Evolutionary conservation across 73 alveolate genomes (phyloP).

Genomic region (Effrenium voratum): DNA sequence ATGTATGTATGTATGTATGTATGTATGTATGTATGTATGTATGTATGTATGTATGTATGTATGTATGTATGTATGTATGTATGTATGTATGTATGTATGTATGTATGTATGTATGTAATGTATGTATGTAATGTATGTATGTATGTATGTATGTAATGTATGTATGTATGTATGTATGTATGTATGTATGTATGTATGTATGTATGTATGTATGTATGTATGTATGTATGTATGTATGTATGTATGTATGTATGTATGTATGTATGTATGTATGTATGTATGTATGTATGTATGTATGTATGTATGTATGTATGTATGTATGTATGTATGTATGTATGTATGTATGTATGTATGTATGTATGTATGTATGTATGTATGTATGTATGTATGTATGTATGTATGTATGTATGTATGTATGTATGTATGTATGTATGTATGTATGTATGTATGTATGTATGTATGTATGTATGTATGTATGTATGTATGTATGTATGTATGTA

Average conservation of each 20-base stretch:
- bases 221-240: no score
- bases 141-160: background rate
- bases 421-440: background rate
- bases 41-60: background rate
- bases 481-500: background rate
- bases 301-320: background rate
- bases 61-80: background rate
- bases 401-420: background rate
- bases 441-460: background rate
- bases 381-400: background rate
- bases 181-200: no score
- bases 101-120: background rate
- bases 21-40: background rate
- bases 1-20: background rate
- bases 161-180: no score
- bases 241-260: background rate
- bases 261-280: background rate
- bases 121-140: background rate
- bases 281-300: background rate
- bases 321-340: background rate
- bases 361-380: background rate
- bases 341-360: background rate
- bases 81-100: background rate
- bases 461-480: no score
- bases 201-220: background rate